Evolutionary conservation across 2,329 filamentous ascomycete genomes (phyloP), one percentile per base, ranked within the genome.

Genomic region (Salinomyces thailandicus): DNA sequence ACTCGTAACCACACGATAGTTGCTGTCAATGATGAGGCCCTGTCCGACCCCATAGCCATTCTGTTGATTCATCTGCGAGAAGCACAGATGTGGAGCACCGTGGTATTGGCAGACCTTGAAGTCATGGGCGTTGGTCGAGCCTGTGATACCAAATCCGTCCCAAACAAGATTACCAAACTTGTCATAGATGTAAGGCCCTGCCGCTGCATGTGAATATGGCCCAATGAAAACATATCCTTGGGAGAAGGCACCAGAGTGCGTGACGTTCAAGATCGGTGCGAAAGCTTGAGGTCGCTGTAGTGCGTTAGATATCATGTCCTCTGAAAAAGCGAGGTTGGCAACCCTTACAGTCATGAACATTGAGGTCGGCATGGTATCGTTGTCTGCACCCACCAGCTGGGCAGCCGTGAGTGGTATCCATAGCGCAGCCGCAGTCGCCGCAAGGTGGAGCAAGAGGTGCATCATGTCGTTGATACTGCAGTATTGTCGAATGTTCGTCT

Each of bases 61-160:
- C 31, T 64, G 63, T 20, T 61, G 9, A 62, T 64, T 44, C 64
- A 61, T 22, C 17, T 33, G 28, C 45, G 62, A 66, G 47, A 67
- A 64, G 44, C 65, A 68, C 4, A 68, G 48, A 40, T 69, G 66
- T 29, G 62, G 52, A 31, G 50, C 47, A 11, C 61, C 63, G 8
- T 63, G 51, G 50, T 67, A 68, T 20, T 57, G 42, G 50, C 66
- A 69, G 6, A 64, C 62, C 35, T 65, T 58, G 42, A 64, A 58
- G 37, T 60, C 61, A 39, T 67, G 63, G 14, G 57, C 58, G 41
- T 63, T 65, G 4, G 60, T 62, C 1, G 63, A 22, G 6, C 41
- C 43, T 13, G 36, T 26, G 9, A 33, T 26, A 8, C 38, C 41
- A 60, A 59, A 68, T 15, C 65, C 64, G 33, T 61, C 64, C 47